These are phyloP conservation scores for Ogataea trehalophila DNA, from an alignment of 805 yeast genomes.

Conservation along the genomic window DNA sequence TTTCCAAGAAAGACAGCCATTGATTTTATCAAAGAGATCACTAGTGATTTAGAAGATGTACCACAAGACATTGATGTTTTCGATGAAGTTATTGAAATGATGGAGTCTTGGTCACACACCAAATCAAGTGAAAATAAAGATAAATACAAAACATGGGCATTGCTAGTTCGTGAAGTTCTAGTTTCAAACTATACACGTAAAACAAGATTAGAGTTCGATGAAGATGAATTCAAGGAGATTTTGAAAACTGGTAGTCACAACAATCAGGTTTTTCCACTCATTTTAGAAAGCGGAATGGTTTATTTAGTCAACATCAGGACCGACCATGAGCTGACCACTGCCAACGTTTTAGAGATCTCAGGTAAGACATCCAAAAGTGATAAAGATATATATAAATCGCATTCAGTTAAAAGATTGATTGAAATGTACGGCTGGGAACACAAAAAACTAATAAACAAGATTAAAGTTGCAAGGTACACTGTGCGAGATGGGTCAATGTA, in stretches of 20 bases:
- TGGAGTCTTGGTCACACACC: conserved; percentile 26
- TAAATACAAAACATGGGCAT: conserved; percentile 15
- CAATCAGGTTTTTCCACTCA: conserved; percentile 30
- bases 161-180: conserved; percentile 24
- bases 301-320: conserved; percentile 27
- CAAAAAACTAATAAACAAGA: conserved; percentile 19
- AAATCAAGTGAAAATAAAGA: not conserved
- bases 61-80: conserved; percentile 22
- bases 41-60: conserved; percentile 15
- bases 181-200: conserved; percentile 23
- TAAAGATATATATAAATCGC: conserved; percentile 24
- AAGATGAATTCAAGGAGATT: conserved; percentile 23
- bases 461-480: conserved; percentile 19
- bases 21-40: conserved; percentile 14
- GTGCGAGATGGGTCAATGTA: conserved; percentile 19
- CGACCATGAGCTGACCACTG: conserved; percentile 11
- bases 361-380: conserved; percentile 20
- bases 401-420: conserved; percentile 25
- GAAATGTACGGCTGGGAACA: conserved; percentile 30
- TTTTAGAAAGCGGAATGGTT: conserved; percentile 26
- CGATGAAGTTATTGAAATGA: conserved; percentile 28
- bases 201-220: conserved; percentile 28
- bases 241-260: conserved; percentile 21
- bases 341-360: conserved; percentile 25
- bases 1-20: conserved; percentile 15